phyloP scores from a whole-genome alignment of 331 rosid species.

The Telfairia occidentalis region DNA sequence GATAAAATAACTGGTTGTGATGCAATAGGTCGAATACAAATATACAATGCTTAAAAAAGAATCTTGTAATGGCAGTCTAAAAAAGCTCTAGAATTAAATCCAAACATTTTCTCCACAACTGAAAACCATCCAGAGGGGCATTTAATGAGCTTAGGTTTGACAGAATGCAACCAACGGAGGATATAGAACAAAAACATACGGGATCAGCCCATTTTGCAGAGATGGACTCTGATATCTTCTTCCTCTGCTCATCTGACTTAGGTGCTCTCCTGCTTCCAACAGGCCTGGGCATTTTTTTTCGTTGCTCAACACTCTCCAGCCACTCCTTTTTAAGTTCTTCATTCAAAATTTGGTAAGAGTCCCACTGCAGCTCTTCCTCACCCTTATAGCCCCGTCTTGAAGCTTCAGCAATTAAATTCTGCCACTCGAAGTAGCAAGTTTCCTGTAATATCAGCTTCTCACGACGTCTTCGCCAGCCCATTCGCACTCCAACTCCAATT shows the following conservation, averaged over 20 bases:
- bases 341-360: conserved; percentile 48
- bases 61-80: not conserved
- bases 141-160: not conserved
- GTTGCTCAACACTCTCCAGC: conserved; percentile 45
- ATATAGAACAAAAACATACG: conserved; percentile 36
- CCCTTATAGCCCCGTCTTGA: conserved; percentile 56
- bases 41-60: not conserved
- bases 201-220: conserved; percentile 88
- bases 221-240: conserved; percentile 81
- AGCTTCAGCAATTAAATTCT: conserved; percentile 70
- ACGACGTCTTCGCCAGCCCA: conserved; percentile 58
- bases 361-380: conserved; percentile 76
- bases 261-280: conserved; percentile 62
- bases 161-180: conserved; percentile 9
- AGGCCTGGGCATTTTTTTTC: conserved; percentile 33
- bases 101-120: not conserved
- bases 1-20: not conserved
- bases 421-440: conserved; percentile 67
- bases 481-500: conserved; percentile 62
- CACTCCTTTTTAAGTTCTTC: conserved; percentile 54
- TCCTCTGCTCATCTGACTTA: conserved; percentile 77
- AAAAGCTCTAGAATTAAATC: not conserved
- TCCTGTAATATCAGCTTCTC: conserved; percentile 48
- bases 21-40: not conserved
- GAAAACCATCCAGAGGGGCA: not conserved